A percentile compares a stretch with the other conserved stretches of the same genome.
phyloP scores from a whole-genome alignment of 192 early-diverging fungal species.

The Tieghemiomyces parasiticus region DNA sequence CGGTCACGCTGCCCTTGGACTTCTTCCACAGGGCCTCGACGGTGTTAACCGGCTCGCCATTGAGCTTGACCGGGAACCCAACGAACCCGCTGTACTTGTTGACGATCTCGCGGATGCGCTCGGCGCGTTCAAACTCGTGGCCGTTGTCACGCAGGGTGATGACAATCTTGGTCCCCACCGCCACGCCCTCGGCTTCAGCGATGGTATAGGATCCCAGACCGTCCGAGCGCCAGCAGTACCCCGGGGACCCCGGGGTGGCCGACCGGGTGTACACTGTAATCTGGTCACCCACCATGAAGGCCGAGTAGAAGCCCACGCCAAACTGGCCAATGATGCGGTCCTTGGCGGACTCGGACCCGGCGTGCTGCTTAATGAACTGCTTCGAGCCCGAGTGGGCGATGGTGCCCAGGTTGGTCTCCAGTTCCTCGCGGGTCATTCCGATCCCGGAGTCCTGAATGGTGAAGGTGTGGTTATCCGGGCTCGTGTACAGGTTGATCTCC shows the following conservation, averaged over 20 bases:
- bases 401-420: conserved; percentile 56
- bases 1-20: conserved; percentile 32
- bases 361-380: conserved; percentile 53
- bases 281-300: conserved; percentile 63
- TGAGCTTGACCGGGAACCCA: conserved; percentile 40
- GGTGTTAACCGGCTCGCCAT: conserved; percentile 36
- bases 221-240: conserved; percentile 64
- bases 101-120: conserved; percentile 34
- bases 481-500: conserved; percentile 35
- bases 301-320: conserved; percentile 58
- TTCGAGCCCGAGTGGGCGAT: conserved; percentile 76
- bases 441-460: conserved; percentile 52
- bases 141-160: conserved; percentile 60
- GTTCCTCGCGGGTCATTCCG: conserved; percentile 59
- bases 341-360: conserved; percentile 19
- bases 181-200: conserved; percentile 63
- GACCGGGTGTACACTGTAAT: conserved; percentile 62
- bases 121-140: conserved; percentile 35
- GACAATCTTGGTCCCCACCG: conserved; percentile 68
- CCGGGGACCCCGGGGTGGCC: conserved; percentile 41
- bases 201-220: conserved; percentile 61
- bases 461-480: conserved; percentile 26
- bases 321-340: conserved; percentile 77
- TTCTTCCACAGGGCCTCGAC: conserved; percentile 46
- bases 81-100: conserved; percentile 55